Evolutionary conservation across 345 rosid species (phyloP).

Genomic region (Salix exigua): DNA sequence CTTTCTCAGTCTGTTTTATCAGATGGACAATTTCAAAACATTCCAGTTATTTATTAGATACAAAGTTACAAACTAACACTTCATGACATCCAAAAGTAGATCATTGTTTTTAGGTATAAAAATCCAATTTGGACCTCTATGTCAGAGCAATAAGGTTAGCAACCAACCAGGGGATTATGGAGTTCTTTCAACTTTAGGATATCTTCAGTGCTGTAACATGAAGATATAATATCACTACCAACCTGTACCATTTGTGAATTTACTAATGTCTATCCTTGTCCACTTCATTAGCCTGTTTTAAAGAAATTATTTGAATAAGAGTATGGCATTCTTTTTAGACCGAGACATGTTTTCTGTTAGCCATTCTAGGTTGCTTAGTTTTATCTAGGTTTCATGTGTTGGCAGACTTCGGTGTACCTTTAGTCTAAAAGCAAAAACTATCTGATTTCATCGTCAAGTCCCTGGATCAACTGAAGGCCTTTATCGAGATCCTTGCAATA

Average conservation of each 20-base stretch:
- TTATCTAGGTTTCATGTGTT: neutral
- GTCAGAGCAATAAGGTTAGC: neutral
- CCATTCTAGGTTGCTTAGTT: neutral
- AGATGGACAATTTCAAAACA: neutral
- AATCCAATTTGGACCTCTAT: neutral
- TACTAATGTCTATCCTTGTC: neutral
- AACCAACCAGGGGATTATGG: neutral
- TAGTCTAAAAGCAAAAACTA: neutral
- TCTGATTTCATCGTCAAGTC: neutral
- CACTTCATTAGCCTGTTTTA: neutral
- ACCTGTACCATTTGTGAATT: neutral
- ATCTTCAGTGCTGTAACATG: neutral
- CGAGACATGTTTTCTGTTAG: neutral
- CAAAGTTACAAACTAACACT: neutral
- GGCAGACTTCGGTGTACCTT: neutral
- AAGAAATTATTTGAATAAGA: neutral
- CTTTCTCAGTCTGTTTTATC: neutral
- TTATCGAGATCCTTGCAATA: neutral
- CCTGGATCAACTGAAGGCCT: neutral
- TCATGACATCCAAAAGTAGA: neutral
- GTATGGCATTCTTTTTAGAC: neutral
- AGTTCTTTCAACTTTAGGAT: neutral
- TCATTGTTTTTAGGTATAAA: neutral
- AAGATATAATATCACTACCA: neutral
- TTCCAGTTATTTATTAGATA: neutral